Evolutionary conservation across 805 yeast species (phyloP).

Genomic region (Starmerella roubikii): DNA sequence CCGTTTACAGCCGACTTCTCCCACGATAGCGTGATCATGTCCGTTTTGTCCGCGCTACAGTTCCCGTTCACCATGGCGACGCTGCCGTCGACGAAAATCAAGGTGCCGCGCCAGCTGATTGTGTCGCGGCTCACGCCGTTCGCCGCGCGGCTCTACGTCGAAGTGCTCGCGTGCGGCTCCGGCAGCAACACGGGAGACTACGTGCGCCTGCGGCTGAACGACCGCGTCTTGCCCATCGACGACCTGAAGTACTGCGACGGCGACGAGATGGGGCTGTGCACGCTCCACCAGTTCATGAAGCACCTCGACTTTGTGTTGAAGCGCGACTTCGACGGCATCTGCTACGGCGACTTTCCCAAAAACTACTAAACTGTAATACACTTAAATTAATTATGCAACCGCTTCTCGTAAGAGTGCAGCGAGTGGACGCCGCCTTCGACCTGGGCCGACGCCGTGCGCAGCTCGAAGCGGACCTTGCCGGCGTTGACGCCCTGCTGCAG

Average conservation of each 20-base stretch:
- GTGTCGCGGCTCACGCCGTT: slow-evolving; percentile 31
- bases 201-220: slow-evolving; percentile 28
- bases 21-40: slow-evolving; percentile 57
- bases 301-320: slow-evolving; percentile 22
- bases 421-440: slow-evolving; percentile 97
- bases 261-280: slow-evolving; percentile 25
- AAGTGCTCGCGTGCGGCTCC: slow-evolving; percentile 27
- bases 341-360: slow-evolving; percentile 17
- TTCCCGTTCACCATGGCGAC: slow-evolving; percentile 30
- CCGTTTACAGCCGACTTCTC: slow-evolving; percentile 56
- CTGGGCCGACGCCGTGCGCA: slow-evolving; percentile 97
- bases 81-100: slow-evolving; percentile 35
- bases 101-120: slow-evolving; percentile 29
- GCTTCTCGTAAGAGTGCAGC: slow-evolving; percentile 92
- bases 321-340: slow-evolving; percentile 23
- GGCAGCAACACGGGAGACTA: slow-evolving; percentile 16
- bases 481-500: slow-evolving; percentile 50
- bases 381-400: slow-evolving; percentile 61
- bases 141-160: slow-evolving; percentile 30
- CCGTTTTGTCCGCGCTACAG: slow-evolving; percentile 53
- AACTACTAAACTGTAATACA: background rate
- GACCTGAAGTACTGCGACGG: slow-evolving; percentile 27
- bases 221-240: slow-evolving; percentile 28
- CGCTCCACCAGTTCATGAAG: slow-evolving; percentile 21
- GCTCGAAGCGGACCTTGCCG: slow-evolving; percentile 82